These are phyloP conservation scores for Cyberlindnera americana DNA, from an alignment of 805 yeast genomes.

Conservation along the genomic window DNA sequence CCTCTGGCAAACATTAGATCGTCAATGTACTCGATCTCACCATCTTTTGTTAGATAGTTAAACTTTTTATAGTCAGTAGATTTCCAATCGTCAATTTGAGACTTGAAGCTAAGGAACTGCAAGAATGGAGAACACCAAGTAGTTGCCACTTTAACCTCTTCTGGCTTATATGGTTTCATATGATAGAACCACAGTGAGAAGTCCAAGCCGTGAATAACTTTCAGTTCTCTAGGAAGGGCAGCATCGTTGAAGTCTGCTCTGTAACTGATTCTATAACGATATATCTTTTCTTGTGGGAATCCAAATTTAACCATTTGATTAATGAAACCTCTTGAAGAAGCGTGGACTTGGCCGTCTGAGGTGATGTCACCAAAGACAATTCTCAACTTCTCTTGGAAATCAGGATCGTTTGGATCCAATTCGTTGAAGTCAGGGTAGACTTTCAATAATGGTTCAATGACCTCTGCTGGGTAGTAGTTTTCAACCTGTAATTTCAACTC, in stretches of 20 bases:
- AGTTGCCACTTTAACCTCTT: conserved; percentile 26
- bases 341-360: conserved; percentile 38
- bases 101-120: conserved; percentile 28
- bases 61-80: conserved; percentile 24
- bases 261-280: conserved; percentile 31
- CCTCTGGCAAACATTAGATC: conserved; percentile 39
- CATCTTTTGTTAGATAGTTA: conserved; percentile 31
- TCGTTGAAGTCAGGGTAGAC: conserved; percentile 21
- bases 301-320: conserved; percentile 24
- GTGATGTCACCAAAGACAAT: conserved; percentile 33
- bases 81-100: conserved; percentile 31
- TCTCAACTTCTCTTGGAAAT: conserved; percentile 21
- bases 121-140: conserved; percentile 31
- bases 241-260: conserved; percentile 28
- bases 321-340: conserved; percentile 36
- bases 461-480: conserved; percentile 35
- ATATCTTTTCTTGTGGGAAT: conserved; percentile 28
- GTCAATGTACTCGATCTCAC: conserved; percentile 26
- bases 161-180: conserved; percentile 24
- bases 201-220: conserved; percentile 38
- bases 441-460: conserved; percentile 26
- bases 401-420: conserved; percentile 19
- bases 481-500: conserved; percentile 32
- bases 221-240: conserved; percentile 21
- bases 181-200: conserved; percentile 34